A percentile compares a stretch with the other conserved stretches of the same genome.
phyloP scores from a whole-genome alignment of 2,329 filamentous ascomycete genomes.

The Myrmaecium sp. region DNA sequence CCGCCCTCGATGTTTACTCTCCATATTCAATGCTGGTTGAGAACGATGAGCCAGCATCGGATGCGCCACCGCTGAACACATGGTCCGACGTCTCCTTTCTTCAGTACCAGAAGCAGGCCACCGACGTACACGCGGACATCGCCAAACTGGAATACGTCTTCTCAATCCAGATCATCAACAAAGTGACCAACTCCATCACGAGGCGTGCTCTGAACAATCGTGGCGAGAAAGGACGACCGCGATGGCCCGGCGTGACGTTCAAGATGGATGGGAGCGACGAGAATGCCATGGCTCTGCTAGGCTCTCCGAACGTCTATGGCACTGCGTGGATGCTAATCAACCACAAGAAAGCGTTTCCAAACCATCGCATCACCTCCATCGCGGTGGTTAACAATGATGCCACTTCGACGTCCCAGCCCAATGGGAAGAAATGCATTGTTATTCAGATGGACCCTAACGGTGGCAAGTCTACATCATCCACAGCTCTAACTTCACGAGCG shows the following conservation, averaged over 20 bases:
- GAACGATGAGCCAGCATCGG: too few species aligned
- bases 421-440: too few species aligned
- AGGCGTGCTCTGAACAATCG: neutral
- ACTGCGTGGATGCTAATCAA: constrained; percentile 5
- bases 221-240: neutral
- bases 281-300: constrained; percentile 4
- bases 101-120: neutral
- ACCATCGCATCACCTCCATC: too few species aligned
- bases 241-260: constrained; percentile 6
- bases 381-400: too few species aligned
- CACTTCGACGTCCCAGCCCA: too few species aligned
- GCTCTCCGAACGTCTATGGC: constrained; percentile 6
- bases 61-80: too few species aligned
- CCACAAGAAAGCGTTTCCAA: constrained; percentile 3
- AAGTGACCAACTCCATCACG: neutral
- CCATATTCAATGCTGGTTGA: too few species aligned
- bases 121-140: neutral
- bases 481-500: too few species aligned
- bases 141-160: constrained; percentile 1
- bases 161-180: constrained; percentile 2
- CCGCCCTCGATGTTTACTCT: too few species aligned
- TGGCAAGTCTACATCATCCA: too few species aligned
- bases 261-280: constrained; percentile 2
- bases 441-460: too few species aligned
- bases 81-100: constrained; percentile 1